These are phyloP conservation scores for Fermentozyma sake DNA, from an alignment of 1,139 yeast genomes.

Conservation along the genomic window DNA sequence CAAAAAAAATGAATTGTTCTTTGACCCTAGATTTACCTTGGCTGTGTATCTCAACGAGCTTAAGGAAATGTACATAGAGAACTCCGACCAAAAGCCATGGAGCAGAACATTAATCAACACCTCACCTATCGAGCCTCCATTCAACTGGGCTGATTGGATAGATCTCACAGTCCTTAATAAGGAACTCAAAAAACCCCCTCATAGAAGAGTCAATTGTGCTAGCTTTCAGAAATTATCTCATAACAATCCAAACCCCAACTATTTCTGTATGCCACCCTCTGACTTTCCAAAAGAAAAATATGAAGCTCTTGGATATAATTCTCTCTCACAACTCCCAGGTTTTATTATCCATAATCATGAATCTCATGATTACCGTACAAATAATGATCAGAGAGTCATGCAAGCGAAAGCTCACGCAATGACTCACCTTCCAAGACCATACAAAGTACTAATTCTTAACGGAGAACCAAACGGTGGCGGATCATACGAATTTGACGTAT, in stretches of 20 bases:
- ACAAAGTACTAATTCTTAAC: conserved; percentile 25
- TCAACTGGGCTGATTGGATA: conserved; percentile 58
- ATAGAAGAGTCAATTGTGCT: conserved; percentile 8
- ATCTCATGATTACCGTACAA: conserved; percentile 12
- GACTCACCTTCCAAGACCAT: conserved; percentile 28
- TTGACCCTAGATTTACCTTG: conserved; percentile 49
- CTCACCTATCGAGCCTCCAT: conserved; percentile 37
- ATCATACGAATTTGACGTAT: conserved; percentile 30
- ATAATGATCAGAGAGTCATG: conserved; percentile 11
- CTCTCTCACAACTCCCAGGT: conserved; percentile 13
- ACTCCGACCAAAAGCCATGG: conserved; percentile 7
- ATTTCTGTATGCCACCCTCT: conserved; percentile 13
- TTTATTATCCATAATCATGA: conserved; percentile 19
- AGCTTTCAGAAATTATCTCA: conserved; percentile 12
- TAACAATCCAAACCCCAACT: conserved; percentile 12
- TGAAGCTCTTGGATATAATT: conserved; percentile 9
- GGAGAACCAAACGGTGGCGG: conserved; percentile 25
- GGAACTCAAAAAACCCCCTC: conserved; percentile 21
- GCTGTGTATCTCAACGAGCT: conserved; percentile 29
- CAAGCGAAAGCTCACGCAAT: conserved; percentile 15
- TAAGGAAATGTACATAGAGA: conserved; percentile 6
- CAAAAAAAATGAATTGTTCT: conserved; percentile 13
- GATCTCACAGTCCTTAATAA: conserved; percentile 42
- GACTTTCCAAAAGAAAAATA: conserved; percentile 6
- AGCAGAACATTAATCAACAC: no score